Evolutionary conservation across 2,329 filamentous ascomycete species (phyloP), one percentile per base, ranked within the genome.

Genomic region (Aspergillus floridensis): DNA sequence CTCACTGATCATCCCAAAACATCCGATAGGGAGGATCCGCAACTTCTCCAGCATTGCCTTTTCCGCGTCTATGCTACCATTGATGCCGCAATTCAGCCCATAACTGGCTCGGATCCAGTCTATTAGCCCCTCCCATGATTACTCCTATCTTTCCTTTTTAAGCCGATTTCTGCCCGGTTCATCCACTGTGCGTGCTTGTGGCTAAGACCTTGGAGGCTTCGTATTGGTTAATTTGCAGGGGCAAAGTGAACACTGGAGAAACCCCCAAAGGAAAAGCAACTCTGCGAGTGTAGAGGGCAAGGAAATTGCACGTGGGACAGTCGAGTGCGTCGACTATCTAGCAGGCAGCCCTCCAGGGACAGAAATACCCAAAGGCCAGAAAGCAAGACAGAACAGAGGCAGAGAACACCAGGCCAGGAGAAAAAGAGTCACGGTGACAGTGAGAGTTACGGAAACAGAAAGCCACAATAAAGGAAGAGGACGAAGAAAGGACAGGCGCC

Each of bases 21-120:
- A 41, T 49, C 53, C 59, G 59, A 61, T 61, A 59, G 49, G 49
- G 50, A 61, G 58, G 48, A 61, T 66, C 65, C 65, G 63, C 64
- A 60, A 61, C 53, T 29, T 48, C 58, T 59, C 53, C 52, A 65
- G 61, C 53, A 66, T 65, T 67, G 52, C 66, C 62, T 62, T 61
- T 66, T 67, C 66, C 56, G 63, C 60, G 22, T 57, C 62, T 62
- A 56, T 68, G 64, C 64, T 57, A 61, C 24, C 38, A 26, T 60
- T 52, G 59, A 62, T 65, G 63, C 60, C 63, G 59, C 61, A 64
- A 58, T 58, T 57, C 61, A 56, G 52, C 55, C 62, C 58, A 59
- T 63, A 47, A 58, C 61, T 65, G 61, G 60, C 59, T 58, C 63
- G 52, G 53, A 50, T 63, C 50, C 44, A 59, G 53, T 59, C 56